phyloP scores from a whole-genome alignment of 805 yeast genomes.

The Yarrowia sp. region DNA sequence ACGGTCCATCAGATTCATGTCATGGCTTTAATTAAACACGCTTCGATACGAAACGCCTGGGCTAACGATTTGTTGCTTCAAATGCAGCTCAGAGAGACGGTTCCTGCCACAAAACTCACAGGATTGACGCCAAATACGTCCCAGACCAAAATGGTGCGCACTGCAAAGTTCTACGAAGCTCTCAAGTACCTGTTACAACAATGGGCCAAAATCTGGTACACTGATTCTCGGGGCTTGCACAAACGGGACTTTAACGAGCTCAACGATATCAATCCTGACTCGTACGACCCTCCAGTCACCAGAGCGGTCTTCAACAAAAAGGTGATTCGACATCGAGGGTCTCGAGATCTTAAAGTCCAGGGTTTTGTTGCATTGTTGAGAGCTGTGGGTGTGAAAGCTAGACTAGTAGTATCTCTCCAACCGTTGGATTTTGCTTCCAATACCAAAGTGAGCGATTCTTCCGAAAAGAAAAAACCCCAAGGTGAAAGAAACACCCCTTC shows the following conservation, averaged over 20 bases:
- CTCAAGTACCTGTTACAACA: slow-evolving; percentile 60
- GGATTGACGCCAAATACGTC: slow-evolving; percentile 50
- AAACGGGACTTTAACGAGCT: slow-evolving; percentile 51
- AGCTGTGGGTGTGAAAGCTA: slow-evolving; percentile 63
- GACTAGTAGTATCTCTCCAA: slow-evolving; percentile 80
- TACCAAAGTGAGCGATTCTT: not conserved
- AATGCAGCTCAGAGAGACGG: slow-evolving; percentile 41
- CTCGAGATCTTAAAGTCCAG: slow-evolving; percentile 76
- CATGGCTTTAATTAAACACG: slow-evolving; percentile 61
- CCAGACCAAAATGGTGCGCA: slow-evolving; percentile 46
- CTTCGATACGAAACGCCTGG: slow-evolving; percentile 70
- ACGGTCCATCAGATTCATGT: slow-evolving; percentile 58
- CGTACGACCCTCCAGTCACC: not conserved
- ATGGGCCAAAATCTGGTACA: slow-evolving; percentile 57
- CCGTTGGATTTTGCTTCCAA: slow-evolving; percentile 74
- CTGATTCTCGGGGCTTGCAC: slow-evolving; percentile 43
- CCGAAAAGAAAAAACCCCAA: not conserved
- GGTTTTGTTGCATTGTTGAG: slow-evolving; percentile 79
- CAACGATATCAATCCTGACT: slow-evolving; percentile 28
- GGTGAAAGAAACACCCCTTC: not conserved
- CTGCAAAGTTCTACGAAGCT: slow-evolving; percentile 73
- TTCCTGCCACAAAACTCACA: slow-evolving; percentile 48
- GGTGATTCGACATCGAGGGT: slow-evolving; percentile 54
- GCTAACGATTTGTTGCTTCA: slow-evolving; percentile 50
- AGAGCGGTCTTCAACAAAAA: slow-evolving; percentile 43